These are phyloP conservation scores for Populus deltoides DNA, from an alignment of 345 rosid genomes.

Conservation along the genomic window DNA sequence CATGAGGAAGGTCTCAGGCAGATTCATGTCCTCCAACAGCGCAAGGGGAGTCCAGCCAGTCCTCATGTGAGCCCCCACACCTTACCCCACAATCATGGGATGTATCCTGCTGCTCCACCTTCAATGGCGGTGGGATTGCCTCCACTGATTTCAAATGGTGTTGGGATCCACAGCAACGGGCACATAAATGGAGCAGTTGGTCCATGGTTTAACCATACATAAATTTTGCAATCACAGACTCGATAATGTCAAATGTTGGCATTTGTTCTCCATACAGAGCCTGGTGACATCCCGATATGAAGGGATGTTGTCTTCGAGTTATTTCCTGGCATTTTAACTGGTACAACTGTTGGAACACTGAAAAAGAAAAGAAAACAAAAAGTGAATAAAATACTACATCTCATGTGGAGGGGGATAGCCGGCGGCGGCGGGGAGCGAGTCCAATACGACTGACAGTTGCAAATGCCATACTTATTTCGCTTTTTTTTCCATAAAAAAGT, in stretches of 20 bases:
- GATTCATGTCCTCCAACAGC: constrained; percentile 75
- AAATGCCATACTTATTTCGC: constrained; percentile 32
- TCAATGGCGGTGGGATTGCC: constrained; percentile 72
- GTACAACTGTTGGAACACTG: constrained; percentile 23
- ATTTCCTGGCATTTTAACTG: constrained; percentile 41
- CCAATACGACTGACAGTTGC: constrained; percentile 49
- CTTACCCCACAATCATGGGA: constrained; percentile 58
- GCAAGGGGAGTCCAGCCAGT: constrained; percentile 71
- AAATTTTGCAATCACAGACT: neutral
- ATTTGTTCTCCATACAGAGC: constrained; percentile 15
- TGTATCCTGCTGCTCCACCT: constrained; percentile 65
- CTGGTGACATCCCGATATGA: constrained; percentile 20
- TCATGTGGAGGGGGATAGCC: neutral
- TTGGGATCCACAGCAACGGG: constrained; percentile 73
- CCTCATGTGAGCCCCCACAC: constrained; percentile 60
- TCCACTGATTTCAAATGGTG: constrained; percentile 65
- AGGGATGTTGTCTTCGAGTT: constrained; percentile 24
- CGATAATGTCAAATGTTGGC: neutral
- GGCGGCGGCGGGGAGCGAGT: constrained; percentile 2
- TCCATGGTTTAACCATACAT: constrained; percentile 84
- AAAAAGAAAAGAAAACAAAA: constrained; percentile 8
- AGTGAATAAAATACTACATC: constrained; percentile 18
- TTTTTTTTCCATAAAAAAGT: constrained; percentile 3
- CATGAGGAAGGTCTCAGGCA: constrained; percentile 95
- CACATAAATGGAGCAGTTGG: constrained; percentile 69